Evolutionary conservation across 1,284 basidiomycete genomes (phyloP), one percentile per base, ranked within the genome.

Genomic region (Cryptococcus floricola): DNA sequence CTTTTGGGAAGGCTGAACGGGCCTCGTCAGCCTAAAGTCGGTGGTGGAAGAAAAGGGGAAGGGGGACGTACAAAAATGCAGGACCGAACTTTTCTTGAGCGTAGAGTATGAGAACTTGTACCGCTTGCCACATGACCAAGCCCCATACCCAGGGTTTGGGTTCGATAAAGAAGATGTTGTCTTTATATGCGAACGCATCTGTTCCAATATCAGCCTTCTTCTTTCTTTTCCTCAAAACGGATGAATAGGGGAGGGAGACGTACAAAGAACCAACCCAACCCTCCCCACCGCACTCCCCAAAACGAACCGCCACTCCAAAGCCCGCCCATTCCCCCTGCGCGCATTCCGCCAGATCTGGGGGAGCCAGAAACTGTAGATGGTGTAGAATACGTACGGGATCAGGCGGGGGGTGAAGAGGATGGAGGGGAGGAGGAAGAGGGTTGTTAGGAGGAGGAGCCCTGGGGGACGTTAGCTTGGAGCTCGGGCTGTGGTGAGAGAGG

Each of bases 171-270:
- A 94, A 80, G 8, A 94, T 86, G 68, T 94, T 94, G 66, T 85
- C 84, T 2, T 90, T 87, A 67, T 89, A 94, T 0, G 81, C 82
- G 68, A 93, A 78, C 58, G 89, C 86, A 70, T 94, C 90, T 92
- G 64, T 8, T 46, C 23, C 37, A 31, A 23, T 39, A 23, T 27
- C 16, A 28, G 25, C 9, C 25, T 12, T 27, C 25, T 9, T 45
- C 16, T 18, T 43, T 13, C n/a, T n/a, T 42, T 3, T 19, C 9
- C 39, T 42, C n/a, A 16, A 34, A 7, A 1, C n/a, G 19, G 18
- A 46, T 23, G n/a, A 37, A 23, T 16, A 18, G 14, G 41, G 19
- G 19, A 18, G 5, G 48, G 38, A 13, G 19, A 78, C 89, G 79
- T 67, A 91, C 91, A 94, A 28, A 90, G 71, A 3, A 85, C 83